Conservation (phyloP, 257 asterid species). For the Solanum megistacrolobum region DNA sequence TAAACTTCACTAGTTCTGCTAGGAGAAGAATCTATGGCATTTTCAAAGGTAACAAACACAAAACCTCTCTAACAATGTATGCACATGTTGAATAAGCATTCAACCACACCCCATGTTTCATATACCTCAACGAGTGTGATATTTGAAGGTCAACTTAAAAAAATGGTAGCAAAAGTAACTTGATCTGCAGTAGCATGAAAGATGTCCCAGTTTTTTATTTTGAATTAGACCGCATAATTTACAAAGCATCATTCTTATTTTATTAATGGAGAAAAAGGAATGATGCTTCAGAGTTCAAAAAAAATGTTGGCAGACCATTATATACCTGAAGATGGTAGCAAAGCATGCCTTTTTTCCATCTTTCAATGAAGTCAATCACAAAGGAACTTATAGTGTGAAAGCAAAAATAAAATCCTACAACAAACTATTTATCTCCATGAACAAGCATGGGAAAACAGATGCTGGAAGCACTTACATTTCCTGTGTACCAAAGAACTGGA, state of each 20-base stretch:
- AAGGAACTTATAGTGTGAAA: neutral
- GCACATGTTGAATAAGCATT: neutral
- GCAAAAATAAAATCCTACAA: neutral
- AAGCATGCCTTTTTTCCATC: neutral
- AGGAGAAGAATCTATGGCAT: neutral
- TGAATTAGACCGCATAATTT: neutral
- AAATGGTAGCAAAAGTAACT: neutral
- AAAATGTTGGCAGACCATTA: neutral
- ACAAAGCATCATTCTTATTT: neutral
- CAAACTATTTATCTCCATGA: neutral
- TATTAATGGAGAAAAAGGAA: neutral
- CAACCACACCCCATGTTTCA: neutral
- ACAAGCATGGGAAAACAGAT: neutral
- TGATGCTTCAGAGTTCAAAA: neutral
- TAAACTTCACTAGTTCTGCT: neutral
- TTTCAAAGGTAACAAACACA: neutral
- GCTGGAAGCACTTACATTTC: slow-evolving; percentile 59
- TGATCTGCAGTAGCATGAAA: neutral
- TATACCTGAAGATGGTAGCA: neutral
- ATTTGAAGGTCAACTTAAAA: neutral
- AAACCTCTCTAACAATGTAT: neutral
- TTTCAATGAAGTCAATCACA: neutral
- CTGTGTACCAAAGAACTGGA: slow-evolving; percentile 73
- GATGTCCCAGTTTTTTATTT: neutral
- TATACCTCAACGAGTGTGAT: neutral